Evolutionary conservation across 2,329 filamentous ascomycete species (phyloP), one percentile per base, ranked within the genome.

Genomic region (Talaromyces verruculosus): DNA sequence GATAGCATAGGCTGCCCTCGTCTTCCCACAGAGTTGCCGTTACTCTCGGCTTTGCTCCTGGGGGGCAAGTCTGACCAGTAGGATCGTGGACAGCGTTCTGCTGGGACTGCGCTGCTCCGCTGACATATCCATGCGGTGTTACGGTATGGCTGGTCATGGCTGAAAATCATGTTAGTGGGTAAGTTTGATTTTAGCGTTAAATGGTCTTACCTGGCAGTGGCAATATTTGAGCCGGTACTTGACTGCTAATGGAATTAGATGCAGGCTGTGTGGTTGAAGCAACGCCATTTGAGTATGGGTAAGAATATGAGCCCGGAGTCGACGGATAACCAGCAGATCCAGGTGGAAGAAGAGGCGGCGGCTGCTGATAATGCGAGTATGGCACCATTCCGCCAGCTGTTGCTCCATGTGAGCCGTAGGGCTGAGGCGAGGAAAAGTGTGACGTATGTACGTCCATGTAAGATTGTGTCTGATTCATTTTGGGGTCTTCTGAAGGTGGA

Each of bases 11-110:
- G 75, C 93, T 98, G 39, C 95, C 95, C 76, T 99, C 95, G 71
- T 99, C 95, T 82, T 98, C 95, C 95, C 95, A 99, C 28, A 99
- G 79, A 0, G 95, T 99, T 8, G 95, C 95, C 4, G 95, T 98
- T 33, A 99, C 95, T 68, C 94, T 86, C 22, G 95, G 95, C 82
- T 98, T 98, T 88, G 97, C 96, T 35, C 94, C 94, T 2, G 91
- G 91, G 8, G 95, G 95, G 19, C 93, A 91, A 67, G 96, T 82
- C 78, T 98, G 95, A 8, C 95, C 95, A n/a, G 92, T 96, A 7
- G 89, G 90, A 76, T 98, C 95, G 75, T 91, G 93, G 35, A 67
- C 59, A 19, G 80, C 74, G 70, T 80, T 83, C 74, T 84, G 82
- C 58, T 77, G 71, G 3, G 81, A 78, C 74, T 76, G 71, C 15